These are phyloP conservation scores for Linanthus parryae DNA, from an alignment of 148 eudicot genomes.

Conservation along the genomic window DNA sequence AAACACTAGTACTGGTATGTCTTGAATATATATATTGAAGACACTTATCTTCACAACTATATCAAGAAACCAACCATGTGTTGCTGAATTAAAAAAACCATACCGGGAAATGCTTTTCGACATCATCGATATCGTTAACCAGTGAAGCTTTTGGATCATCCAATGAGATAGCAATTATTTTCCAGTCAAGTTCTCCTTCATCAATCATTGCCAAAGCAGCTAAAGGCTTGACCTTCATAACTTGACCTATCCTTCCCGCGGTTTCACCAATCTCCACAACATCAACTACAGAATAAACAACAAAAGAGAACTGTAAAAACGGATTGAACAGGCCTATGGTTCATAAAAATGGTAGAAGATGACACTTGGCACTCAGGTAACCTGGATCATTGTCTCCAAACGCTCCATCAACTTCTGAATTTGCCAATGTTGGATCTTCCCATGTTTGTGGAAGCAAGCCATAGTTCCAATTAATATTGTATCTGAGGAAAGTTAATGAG, in stretches of 20 bases:
- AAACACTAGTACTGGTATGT: not conserved
- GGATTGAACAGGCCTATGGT: too few relatives aligned
- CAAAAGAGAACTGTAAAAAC: too few relatives aligned
- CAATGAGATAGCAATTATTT: conserved; percentile 79
- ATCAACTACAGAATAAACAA: conserved; percentile 84
- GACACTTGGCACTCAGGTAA: too few relatives aligned
- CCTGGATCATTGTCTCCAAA: not conserved
- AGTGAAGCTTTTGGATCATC: conserved; percentile 94
- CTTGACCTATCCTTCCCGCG: conserved; percentile 61
- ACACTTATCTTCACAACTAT: not conserved
- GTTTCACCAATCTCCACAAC: conserved; percentile 90
- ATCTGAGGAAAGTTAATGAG: not conserved
- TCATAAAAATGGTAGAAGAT: too few relatives aligned
- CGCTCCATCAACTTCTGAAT: not conserved
- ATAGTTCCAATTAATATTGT: not conserved
- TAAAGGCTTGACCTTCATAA: conserved; percentile 76
- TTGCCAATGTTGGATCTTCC: not conserved
- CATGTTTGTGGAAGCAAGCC: not conserved
- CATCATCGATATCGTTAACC: conserved; percentile 84
- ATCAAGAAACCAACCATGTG: not conserved
- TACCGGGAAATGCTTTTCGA: conserved; percentile 95
- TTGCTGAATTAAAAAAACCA: conserved; percentile 10
- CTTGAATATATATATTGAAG: too few relatives aligned
- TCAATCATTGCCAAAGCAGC: conserved; percentile 93
- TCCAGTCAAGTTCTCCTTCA: conserved; percentile 99